A percentile compares a stretch with the other conserved stretches of the same genome.
These are phyloP conservation scores for Microbotryum scabiosae DNA, from an alignment of 1,284 basidiomycete genomes.

Conservation along the genomic window DNA sequence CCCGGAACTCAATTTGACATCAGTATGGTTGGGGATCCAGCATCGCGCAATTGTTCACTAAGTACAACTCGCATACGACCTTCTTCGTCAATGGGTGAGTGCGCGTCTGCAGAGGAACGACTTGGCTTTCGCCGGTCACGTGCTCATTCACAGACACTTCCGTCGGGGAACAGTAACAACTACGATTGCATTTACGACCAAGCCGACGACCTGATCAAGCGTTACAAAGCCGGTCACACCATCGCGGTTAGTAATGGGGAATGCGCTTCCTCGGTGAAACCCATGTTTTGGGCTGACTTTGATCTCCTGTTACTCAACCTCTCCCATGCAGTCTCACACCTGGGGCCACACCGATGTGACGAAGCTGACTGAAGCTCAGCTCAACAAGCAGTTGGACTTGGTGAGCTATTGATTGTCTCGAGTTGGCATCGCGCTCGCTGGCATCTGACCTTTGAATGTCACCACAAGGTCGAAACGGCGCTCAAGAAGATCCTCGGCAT, in stretches of 20 bases:
- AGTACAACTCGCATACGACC: slow-evolving; percentile 20
- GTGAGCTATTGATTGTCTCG: neutral
- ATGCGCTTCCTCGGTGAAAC: slow-evolving; percentile 3
- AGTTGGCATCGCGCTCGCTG: too few species aligned
- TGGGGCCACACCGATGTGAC: slow-evolving; percentile 33
- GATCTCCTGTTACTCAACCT: neutral
- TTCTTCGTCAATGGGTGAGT: slow-evolving; percentile 25
- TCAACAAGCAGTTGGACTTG: slow-evolving; percentile 29
- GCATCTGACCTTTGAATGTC: too few species aligned
- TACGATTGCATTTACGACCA: slow-evolving; percentile 34
- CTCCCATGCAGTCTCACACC: slow-evolving; percentile 23
- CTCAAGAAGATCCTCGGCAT: slow-evolving; percentile 37
- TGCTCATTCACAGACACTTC: neutral
- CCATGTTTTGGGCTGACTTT: too few species aligned
- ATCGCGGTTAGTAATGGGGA: slow-evolving; percentile 35
- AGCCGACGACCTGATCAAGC: slow-evolving; percentile 24
- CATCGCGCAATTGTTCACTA: slow-evolving; percentile 24
- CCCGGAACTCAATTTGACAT: too few species aligned
- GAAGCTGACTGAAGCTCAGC: slow-evolving; percentile 24
- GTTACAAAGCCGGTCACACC: slow-evolving; percentile 34
- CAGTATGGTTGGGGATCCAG: slow-evolving; percentile 30
- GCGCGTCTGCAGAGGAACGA: too few species aligned
- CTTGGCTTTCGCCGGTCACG: neutral
- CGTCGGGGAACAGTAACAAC: slow-evolving; percentile 34
- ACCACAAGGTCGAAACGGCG: slow-evolving; percentile 23